Percentiles rank a stretch among this genome's conserved stretches.
phyloP scores from a whole-genome alignment of 2,329 filamentous ascomycete species.

The Nemania serpens region DNA sequence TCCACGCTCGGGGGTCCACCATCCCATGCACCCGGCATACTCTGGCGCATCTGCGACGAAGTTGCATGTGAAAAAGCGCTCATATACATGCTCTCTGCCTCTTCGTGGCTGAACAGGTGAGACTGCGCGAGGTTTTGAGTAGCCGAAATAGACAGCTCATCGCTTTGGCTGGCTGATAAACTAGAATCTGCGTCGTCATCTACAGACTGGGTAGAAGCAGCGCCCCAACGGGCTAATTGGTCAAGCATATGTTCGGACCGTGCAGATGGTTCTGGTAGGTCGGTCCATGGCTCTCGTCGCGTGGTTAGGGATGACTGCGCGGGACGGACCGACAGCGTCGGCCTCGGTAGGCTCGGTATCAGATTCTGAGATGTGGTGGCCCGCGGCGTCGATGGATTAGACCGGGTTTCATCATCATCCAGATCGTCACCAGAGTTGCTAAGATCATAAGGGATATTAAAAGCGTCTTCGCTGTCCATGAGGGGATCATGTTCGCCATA shows the following conservation, averaged over 20 bases:
- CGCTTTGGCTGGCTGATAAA: slow-evolving; percentile 28
- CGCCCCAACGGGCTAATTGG: slow-evolving; percentile 31
- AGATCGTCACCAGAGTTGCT: slow-evolving; percentile 43
- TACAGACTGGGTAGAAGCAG: slow-evolving; percentile 23
- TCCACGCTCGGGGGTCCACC: slow-evolving; percentile 41
- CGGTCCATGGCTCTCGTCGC: slow-evolving; percentile 41
- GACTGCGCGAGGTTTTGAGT: slow-evolving; percentile 63
- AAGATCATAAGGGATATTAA: slow-evolving; percentile 61
- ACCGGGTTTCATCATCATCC: slow-evolving; percentile 43
- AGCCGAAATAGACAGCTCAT: slow-evolving; percentile 35
- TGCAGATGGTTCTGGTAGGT: slow-evolving; percentile 38
- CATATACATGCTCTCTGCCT: slow-evolving; percentile 88
- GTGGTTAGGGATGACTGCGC: slow-evolving; percentile 43
- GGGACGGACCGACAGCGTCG: slow-evolving; percentile 25
- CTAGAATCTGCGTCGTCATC: slow-evolving; percentile 13
- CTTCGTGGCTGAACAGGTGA: slow-evolving; percentile 75
- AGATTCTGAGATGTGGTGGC: slow-evolving; percentile 47
- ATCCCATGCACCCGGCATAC: slow-evolving; percentile 61
- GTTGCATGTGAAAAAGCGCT: slow-evolving; percentile 64
- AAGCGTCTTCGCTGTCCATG: slow-evolving; percentile 60
- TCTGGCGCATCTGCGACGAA: slow-evolving; percentile 37
- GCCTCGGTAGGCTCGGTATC: slow-evolving; percentile 46
- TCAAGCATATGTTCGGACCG: slow-evolving; percentile 46
- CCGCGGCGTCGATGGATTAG: slow-evolving; percentile 55
- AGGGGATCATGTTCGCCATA: slow-evolving; percentile 43